Conservation (phyloP, 345 rosid genomes). For the Trapa bicornis region DNA sequence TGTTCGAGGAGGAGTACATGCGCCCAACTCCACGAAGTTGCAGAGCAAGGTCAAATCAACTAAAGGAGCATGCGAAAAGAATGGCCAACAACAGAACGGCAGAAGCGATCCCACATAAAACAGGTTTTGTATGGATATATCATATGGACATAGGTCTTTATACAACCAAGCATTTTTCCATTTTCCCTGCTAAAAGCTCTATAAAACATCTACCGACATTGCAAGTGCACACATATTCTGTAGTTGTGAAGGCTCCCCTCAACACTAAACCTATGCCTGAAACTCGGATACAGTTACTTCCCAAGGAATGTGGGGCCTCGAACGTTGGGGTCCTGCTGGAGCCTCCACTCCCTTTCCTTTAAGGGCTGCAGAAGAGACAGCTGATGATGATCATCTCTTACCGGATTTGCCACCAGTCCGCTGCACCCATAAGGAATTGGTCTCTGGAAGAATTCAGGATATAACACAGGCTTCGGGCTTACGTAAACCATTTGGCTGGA, state of each 20-base stretch:
- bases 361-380: slow-evolving; percentile 58
- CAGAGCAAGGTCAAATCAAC: too few species aligned
- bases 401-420: slow-evolving; percentile 9
- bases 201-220: neutral
- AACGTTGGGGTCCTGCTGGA: slow-evolving; percentile 44
- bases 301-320: slow-evolving; percentile 16
- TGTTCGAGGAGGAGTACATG: too few species aligned
- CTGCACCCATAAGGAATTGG: slow-evolving; percentile 35
- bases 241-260: too few species aligned
- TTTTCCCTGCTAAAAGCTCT: slow-evolving; percentile 2
- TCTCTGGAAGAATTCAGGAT: slow-evolving; percentile 20
- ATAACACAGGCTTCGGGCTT: slow-evolving; percentile 14
- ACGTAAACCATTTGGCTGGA: slow-evolving; percentile 24
- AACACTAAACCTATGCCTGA: neutral
- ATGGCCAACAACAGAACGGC: too few species aligned
- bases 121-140: neutral
- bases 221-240: too few species aligned
- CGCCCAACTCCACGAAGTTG: too few species aligned
- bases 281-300: neutral
- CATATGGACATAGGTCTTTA: neutral
- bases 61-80: too few species aligned
- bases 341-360: slow-evolving; percentile 67
- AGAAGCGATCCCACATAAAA: neutral
- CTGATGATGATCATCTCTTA: slow-evolving; percentile 29
- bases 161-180: neutral